phyloP scores from a whole-genome alignment of 2,329 filamentous ascomycete species.

The Lachnum nothofagi region DNA sequence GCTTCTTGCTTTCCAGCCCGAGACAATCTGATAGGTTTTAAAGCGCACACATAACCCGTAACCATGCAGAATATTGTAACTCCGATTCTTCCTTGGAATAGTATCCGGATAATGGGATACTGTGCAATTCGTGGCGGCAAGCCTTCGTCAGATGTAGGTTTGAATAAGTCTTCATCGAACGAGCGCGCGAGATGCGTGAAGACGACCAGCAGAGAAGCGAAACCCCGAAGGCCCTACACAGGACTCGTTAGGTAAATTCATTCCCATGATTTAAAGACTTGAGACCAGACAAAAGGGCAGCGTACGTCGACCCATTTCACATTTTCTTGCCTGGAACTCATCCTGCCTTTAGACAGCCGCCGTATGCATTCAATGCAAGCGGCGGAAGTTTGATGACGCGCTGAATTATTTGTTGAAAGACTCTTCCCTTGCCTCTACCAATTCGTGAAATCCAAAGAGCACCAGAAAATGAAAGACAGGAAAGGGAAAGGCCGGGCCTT shows the following conservation, averaged over 20 bases:
- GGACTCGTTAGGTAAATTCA: slow-evolving; percentile 9
- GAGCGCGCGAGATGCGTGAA: slow-evolving; percentile 49
- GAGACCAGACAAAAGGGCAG: slow-evolving; percentile 15
- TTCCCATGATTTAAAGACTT: not conserved
- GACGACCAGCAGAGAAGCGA: slow-evolving; percentile 52
- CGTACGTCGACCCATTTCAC: slow-evolving; percentile 59
- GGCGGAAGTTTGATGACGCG: too few relatives aligned
- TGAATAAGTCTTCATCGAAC: slow-evolving; percentile 47
- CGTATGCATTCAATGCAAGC: too few relatives aligned
- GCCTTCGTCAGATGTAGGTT: slow-evolving; percentile 41
- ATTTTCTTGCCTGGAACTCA: slow-evolving; percentile 36
- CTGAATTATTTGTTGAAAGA: too few relatives aligned
- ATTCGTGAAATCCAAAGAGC: too few relatives aligned
- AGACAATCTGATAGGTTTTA: slow-evolving; percentile 54
- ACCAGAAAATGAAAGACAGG: too few relatives aligned
- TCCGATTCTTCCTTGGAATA: slow-evolving; percentile 57
- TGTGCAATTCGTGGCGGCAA: slow-evolving; percentile 48
- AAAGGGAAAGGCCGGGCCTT: too few relatives aligned
- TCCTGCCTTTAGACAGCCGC: slow-evolving; percentile 7
- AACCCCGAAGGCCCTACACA: slow-evolving; percentile 49
- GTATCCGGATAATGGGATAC: slow-evolving; percentile 53
- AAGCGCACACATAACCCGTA: slow-evolving; percentile 58
- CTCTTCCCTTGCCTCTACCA: too few relatives aligned
- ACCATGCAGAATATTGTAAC: slow-evolving; percentile 63
- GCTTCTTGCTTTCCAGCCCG: slow-evolving; percentile 49